Conservation (phyloP, 345 rosid genomes). For the Syzygium oleosum region DNA sequence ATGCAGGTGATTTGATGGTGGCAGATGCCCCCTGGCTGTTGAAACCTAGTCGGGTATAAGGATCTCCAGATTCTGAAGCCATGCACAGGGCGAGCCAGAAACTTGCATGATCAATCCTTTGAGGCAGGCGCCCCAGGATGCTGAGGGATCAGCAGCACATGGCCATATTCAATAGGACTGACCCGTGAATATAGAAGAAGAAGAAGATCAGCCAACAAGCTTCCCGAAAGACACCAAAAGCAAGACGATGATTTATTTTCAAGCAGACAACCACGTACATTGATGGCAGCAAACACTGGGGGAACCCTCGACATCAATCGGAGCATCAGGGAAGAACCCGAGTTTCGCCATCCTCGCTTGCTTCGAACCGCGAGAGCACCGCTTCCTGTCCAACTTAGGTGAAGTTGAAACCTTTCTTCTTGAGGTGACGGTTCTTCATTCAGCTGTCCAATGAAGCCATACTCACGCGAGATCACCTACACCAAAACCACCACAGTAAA, state of each 20-base stretch:
- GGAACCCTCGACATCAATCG: conserved; percentile 52
- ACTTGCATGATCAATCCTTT: conserved; percentile 80
- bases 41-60: conserved; percentile 75
- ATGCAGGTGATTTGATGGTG: conserved; percentile 89
- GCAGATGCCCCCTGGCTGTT: conserved; percentile 96
- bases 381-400: conserved; percentile 92
- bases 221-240: neutral
- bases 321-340: conserved; percentile 50
- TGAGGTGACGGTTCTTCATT: conserved; percentile 81
- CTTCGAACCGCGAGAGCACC: conserved; percentile 83
- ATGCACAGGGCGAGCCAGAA: conserved; percentile 69
- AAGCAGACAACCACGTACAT: conserved; percentile 25
- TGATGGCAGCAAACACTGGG: conserved; percentile 85
- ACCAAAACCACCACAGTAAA: neutral
- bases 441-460: conserved; percentile 89
- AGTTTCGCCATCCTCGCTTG: conserved; percentile 49
- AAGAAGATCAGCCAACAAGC: neutral
- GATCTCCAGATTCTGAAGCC: conserved; percentile 76
- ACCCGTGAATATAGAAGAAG: conserved; percentile 36
- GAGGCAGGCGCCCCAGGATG: conserved; percentile 75
- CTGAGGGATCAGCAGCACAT: conserved; percentile 82
- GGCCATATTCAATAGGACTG: conserved; percentile 95
- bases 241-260: neutral
- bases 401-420: conserved; percentile 95
- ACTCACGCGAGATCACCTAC: conserved; percentile 76